phyloP scores from a whole-genome alignment of 306 rosid species.

The Ormosia semicastrata region DNA sequence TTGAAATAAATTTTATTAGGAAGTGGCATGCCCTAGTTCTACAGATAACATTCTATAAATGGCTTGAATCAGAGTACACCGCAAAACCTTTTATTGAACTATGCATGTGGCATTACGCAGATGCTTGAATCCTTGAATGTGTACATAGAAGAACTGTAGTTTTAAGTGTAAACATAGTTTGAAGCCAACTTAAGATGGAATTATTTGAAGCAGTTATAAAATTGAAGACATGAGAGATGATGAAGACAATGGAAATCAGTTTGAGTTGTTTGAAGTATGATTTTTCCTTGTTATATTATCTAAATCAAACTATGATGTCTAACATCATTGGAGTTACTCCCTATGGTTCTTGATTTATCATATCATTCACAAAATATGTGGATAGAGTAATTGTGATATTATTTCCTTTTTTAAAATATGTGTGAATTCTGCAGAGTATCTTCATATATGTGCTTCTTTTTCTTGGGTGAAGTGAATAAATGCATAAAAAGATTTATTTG shows the following conservation, averaged over 20 bases:
- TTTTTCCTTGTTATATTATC: slow-evolving; percentile 4
- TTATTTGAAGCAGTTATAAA: slow-evolving; percentile 2
- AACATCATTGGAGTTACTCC: background rate
- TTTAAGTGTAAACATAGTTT: background rate
- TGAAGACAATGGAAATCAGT: background rate
- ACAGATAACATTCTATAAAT: background rate
- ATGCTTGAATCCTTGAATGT: background rate
- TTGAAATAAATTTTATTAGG: background rate
- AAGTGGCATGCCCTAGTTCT: background rate
- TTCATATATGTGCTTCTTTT: background rate
- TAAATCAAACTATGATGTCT: background rate
- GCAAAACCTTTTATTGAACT: background rate
- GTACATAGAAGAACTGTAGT: slow-evolving; percentile 4
- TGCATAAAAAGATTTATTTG: background rate
- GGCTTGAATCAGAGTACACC: background rate
- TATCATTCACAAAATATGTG: slow-evolving; percentile 1
- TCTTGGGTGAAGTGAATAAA: background rate
- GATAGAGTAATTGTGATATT: background rate
- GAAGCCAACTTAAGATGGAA: background rate
- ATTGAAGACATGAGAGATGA: slow-evolving; percentile 1
- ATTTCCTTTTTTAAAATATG: background rate
- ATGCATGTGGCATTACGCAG: background rate
- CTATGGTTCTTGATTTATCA: background rate
- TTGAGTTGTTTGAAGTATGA: background rate
- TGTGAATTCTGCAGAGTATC: background rate